These are phyloP conservation scores for Nematodospora valgi DNA, from an alignment of 805 yeast species.

Conservation along the genomic window DNA sequence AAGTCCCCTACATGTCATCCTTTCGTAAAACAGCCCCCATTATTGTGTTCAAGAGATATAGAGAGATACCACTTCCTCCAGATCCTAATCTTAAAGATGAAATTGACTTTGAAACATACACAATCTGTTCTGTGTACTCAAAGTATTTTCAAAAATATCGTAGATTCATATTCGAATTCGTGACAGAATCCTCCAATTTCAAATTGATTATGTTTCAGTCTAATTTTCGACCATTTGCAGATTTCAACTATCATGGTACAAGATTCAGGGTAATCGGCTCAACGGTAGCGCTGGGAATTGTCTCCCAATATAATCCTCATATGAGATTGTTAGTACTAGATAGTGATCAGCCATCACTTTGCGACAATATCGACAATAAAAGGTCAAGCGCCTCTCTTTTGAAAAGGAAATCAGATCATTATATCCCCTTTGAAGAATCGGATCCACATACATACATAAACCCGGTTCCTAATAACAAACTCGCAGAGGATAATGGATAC, in stretches of 20 bases:
- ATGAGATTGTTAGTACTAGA: constrained; percentile 34
- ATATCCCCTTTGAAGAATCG: constrained; percentile 5
- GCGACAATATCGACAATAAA: constrained; percentile 32
- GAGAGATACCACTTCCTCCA: constrained; percentile 28
- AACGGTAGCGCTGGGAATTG: constrained; percentile 26
- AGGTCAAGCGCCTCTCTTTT: constrained; percentile 23
- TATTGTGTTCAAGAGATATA: constrained; percentile 27
- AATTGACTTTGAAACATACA: constrained; percentile 30
- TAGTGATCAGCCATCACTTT: constrained; percentile 29
- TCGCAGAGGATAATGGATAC: constrained; percentile 2
- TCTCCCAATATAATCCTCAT: constrained; percentile 27
- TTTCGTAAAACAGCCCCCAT: constrained; percentile 34
- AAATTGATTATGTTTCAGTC: constrained; percentile 31
- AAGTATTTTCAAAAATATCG: constrained; percentile 25
- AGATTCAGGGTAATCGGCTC: constrained; percentile 39
- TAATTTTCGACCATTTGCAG: constrained; percentile 35
- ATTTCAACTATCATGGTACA: constrained; percentile 33
- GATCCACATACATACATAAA: constrained; percentile 19
- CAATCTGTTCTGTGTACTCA: constrained; percentile 29
- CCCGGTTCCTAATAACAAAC: constrained; percentile 26
- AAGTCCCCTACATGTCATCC: constrained; percentile 33
- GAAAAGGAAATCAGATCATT: constrained; percentile 10
- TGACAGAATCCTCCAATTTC: constrained; percentile 16
- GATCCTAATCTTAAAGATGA: constrained; percentile 8
- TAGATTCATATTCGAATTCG: constrained; percentile 29